These are phyloP conservation scores for Ceratobasidium sp. DNA, from an alignment of 1,284 basidiomycete species.

Conservation along the genomic window DNA sequence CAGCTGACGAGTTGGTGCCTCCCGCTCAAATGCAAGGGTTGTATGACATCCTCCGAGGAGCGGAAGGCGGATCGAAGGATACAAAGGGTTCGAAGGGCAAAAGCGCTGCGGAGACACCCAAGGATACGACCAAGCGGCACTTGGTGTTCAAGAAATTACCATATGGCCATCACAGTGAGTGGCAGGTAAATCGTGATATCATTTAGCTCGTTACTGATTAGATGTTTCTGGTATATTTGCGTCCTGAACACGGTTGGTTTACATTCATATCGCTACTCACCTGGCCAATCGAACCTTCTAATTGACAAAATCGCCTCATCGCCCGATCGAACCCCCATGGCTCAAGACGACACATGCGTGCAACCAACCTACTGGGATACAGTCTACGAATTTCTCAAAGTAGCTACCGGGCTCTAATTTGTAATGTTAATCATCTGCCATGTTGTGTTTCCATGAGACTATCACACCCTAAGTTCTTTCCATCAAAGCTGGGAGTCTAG, in stretches of 20 bases:
- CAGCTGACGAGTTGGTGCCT: conserved; percentile 86
- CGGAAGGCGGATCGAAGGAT: conserved; percentile 41
- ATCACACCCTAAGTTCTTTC: conserved; percentile 24
- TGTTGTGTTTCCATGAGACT: conserved; percentile 9
- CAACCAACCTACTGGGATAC: conserved; percentile 74
- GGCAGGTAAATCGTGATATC: background rate
- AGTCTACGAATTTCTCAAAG: conserved; percentile 67
- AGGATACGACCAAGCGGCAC: conserved; percentile 54
- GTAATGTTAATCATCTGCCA: background rate
- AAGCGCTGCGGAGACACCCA: conserved; percentile 41
- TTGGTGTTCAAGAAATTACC: conserved; percentile 68
- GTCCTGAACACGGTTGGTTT: background rate
- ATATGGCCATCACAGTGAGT: conserved; percentile 76
- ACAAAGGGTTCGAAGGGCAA: conserved; percentile 45
- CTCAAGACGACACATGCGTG: conserved; percentile 73
- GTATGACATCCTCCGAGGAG: conserved; percentile 51
- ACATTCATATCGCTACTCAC: conserved; percentile 17
- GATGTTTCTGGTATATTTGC: conserved; percentile 17
- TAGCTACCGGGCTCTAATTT: background rate
- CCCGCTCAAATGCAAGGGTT: conserved; percentile 84
- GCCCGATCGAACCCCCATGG: background rate
- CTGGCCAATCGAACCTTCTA: background rate
- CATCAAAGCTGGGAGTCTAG: background rate
- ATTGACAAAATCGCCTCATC: background rate
- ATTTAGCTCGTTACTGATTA: conserved; percentile 7